Evolutionary conservation across 371 early-diverging fungal species (phyloP), one percentile per base, ranked within the genome.

Genomic region (Mortierella sp.): DNA sequence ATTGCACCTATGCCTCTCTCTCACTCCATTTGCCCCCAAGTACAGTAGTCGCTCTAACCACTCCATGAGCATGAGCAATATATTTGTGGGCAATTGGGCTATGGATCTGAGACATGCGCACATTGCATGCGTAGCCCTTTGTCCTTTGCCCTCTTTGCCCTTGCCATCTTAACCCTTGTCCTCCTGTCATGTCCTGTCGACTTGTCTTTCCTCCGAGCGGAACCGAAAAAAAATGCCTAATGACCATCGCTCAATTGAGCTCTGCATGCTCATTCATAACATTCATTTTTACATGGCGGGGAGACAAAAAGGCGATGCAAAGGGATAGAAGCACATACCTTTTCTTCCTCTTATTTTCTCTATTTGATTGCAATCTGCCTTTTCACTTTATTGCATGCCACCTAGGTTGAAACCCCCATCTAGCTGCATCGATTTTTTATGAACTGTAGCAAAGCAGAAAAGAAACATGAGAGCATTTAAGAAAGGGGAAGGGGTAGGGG

Each of bases 321-420:
- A 18, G 35, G 32, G 63, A 14, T 14, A 63, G 18, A 12, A 18
- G 18, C 27, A 14, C 18, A 35, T 35, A 12, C 14, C 16, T 11
- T 6, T 11, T 5, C 21, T 18, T 35, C 35, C 29, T 29, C 29
- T 29, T 2, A 8, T 55, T 51, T 18, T 32, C 38, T 5, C 2
- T 63, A 32, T 14, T 63, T 63, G 63, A 63, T 63, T 63, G 63
- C 63, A 63, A 63, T 63, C 35, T 63, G 63, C 32, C 32, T 63
- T 18, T 16, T 21, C 12, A 35, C 14, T 32, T 60, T 18, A 35
- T 32, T 16, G 18, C 35, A 21, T 14, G 16, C 21, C 51, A 51
- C 63, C 18, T 63, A 32, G 63, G 16, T 35, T 32, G 38, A 63
- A 35, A 63, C 63, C 32, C 18, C 29, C 5, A 18, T 46, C 46